Conservation (phyloP, 768 basidiomycete genomes). For the Pleurotus djamor region DNA sequence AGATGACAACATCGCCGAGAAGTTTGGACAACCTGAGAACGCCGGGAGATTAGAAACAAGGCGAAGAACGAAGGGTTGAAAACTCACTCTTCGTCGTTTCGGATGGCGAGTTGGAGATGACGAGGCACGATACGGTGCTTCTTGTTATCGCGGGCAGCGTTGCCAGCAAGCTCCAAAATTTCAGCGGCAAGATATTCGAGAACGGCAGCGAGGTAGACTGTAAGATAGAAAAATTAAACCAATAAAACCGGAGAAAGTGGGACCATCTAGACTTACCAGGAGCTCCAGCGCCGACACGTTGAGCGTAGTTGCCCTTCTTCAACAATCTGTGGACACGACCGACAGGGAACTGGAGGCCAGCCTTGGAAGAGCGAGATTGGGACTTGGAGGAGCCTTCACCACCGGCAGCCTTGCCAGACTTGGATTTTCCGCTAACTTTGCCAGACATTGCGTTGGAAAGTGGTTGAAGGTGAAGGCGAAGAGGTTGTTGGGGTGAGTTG, state of each 20-base stretch:
- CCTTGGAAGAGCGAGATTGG: conserved; percentile 59
- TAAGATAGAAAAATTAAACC: conserved; percentile 4
- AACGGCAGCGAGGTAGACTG: conserved; percentile 78
- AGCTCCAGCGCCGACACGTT: conserved; percentile 75
- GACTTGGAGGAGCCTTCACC: conserved; percentile 36
- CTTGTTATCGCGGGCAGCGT: conserved; percentile 69
- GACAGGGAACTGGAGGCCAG: conserved; percentile 69
- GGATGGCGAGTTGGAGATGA: conserved; percentile 80
- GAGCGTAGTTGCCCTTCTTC: conserved; percentile 73
- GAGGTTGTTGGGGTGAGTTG: conserved; percentile 14
- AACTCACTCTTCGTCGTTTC: conserved; percentile 71
- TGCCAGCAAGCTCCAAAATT: conserved; percentile 80
- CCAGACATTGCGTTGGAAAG: conserved; percentile 25
- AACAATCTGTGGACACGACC: conserved; percentile 79
- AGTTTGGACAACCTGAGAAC: conserved; percentile 61
- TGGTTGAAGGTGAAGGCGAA: conserved; percentile 10
- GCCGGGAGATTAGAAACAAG: not conserved
- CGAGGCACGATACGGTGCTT: conserved; percentile 83
- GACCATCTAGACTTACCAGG: conserved; percentile 39
- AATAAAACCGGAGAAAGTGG: not conserved
- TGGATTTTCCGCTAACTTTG: conserved; percentile 44
- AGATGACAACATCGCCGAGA: conserved; percentile 80
- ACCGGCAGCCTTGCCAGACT: conserved; percentile 46
- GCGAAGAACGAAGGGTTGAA: not conserved
- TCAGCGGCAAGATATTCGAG: conserved; percentile 82